phyloP scores from a whole-genome alignment of 768 basidiomycete genomes.

The Crucibulum laeve region DNA sequence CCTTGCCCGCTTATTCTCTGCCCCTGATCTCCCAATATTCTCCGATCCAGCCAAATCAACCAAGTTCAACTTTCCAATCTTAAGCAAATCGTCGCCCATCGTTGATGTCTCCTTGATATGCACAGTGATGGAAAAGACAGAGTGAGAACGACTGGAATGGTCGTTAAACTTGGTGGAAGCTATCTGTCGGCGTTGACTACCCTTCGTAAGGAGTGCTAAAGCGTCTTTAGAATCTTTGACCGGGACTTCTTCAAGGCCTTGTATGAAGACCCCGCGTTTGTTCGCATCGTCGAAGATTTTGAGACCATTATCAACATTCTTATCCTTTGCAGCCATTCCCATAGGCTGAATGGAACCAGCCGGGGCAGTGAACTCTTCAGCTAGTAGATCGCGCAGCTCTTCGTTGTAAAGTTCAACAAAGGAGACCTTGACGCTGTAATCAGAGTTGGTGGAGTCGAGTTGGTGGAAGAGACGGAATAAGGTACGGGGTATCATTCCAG shows the following conservation, averaged over 20 bases:
- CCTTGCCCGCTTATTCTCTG: conserved; percentile 89
- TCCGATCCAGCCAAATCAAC: conserved; percentile 98
- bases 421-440: conserved; percentile 91
- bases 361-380: conserved; percentile 71
- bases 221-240: conserved; percentile 85
- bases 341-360: conserved; percentile 70
- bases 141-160: conserved; percentile 95
- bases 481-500: conserved; percentile 94
- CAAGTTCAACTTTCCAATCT: conserved; percentile 93
- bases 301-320: conserved; percentile 44
- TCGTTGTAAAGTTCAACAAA: conserved; percentile 98
- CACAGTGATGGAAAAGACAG: conserved; percentile 94
- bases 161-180: conserved; percentile 98
- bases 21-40: conserved; percentile 94
- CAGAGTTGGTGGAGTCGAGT: conserved; percentile 69
- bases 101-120: conserved; percentile 81
- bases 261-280: conserved; percentile 89
- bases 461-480: conserved; percentile 89
- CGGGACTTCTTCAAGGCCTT: conserved; percentile 87
- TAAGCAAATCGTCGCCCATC: conserved; percentile 83
- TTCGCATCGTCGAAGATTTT: conserved; percentile 92
- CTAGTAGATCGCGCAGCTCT: conserved; percentile 91
- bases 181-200: conserved; percentile 86
- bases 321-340: conserved; percentile 63
- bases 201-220: conserved; percentile 78